Conservation (phyloP, 2,329 filamentous ascomycete species). For the Claviceps cyperi region DNA sequence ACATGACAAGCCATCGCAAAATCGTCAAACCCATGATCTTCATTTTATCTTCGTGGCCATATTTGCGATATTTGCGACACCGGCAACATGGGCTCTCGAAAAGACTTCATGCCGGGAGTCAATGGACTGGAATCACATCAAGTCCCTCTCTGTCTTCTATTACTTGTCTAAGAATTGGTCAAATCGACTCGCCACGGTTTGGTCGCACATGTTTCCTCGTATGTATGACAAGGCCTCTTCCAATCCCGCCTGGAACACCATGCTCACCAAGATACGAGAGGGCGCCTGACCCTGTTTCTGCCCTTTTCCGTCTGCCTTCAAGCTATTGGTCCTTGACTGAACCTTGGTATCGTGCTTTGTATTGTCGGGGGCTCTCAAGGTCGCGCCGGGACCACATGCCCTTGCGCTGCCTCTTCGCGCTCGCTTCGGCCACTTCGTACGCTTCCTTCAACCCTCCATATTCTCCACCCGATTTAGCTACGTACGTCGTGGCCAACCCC, state of each 20-base stretch:
- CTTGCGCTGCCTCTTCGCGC: slow-evolving; percentile 47
- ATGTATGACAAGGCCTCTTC: not conserved
- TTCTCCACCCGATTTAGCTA: slow-evolving; percentile 78
- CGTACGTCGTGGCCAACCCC: slow-evolving; percentile 82
- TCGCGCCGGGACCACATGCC: slow-evolving; percentile 61
- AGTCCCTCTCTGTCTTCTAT: no score
- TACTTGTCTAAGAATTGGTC: no score
- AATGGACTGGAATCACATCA: no score
- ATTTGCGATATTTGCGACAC: no score
- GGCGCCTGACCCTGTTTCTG: not conserved
- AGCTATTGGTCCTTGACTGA: slow-evolving; percentile 7
- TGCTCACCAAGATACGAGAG: not conserved
- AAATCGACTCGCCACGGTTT: not conserved
- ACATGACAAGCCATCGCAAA: no score
- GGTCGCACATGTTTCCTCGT: not conserved
- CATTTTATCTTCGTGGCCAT: no score
- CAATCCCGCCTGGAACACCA: not conserved
- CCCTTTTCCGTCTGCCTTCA: not conserved
- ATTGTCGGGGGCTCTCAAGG: slow-evolving; percentile 76
- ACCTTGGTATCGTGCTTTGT: slow-evolving; percentile 45
- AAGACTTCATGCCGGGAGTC: no score
- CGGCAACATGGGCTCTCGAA: no score
- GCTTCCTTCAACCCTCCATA: slow-evolving; percentile 58
- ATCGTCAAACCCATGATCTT: no score
- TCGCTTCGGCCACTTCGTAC: slow-evolving; percentile 52